Evolutionary conservation across 129 eudicot genomes (phyloP), one percentile per base, ranked within the genome.

Genomic region (Glebionis coronaria): DNA sequence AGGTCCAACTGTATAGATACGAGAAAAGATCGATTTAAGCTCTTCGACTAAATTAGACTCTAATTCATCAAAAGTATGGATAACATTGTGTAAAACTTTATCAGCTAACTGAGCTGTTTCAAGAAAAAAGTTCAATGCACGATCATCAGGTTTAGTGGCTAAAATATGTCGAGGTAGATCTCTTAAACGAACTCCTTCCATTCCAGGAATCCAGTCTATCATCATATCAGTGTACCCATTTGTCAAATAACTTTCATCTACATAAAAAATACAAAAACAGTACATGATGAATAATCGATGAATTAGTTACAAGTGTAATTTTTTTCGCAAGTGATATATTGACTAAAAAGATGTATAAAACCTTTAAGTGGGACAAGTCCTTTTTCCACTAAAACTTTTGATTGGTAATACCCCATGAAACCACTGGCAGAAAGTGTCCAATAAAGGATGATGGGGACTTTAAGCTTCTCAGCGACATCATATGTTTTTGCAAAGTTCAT

Each of bases 321-420:
- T 14, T 51, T 51, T 51, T 51, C 19, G 23, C 16, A 15, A 15
- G 0, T 16, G n/a, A n/a, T n/a, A n/a, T n/a, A n/a, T 52, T 4
- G 9, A n/a, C n/a, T 23, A 51, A 16, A 52, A 7, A n/a, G 42
- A 35, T 35, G 42, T 16, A 51, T 5, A 16, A 16, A 16, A 52
- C 57, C 57, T 52, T 52, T 52, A 52, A 52, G 57, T 52, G 57
- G 57, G 10, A 52, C 57, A 16, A 52, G 9, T 52, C 25, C 57
- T 16, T 52, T 52, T 52, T 52, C 57, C 57, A 52, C 21, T 16
- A 52, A 21, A 5, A 52, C 57, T 52, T 52, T 52, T 52, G 23
- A 25, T 52, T 52, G 57, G 57, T 52, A 52, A 52, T n/a, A 52
- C 11, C 57, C 57, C 57, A 52, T 52, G 57, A 52, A 52, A 52